Base-by-base conservation (phyloP, 768 basidiomycete species). In the Melanogaster broomeanus region DNA sequence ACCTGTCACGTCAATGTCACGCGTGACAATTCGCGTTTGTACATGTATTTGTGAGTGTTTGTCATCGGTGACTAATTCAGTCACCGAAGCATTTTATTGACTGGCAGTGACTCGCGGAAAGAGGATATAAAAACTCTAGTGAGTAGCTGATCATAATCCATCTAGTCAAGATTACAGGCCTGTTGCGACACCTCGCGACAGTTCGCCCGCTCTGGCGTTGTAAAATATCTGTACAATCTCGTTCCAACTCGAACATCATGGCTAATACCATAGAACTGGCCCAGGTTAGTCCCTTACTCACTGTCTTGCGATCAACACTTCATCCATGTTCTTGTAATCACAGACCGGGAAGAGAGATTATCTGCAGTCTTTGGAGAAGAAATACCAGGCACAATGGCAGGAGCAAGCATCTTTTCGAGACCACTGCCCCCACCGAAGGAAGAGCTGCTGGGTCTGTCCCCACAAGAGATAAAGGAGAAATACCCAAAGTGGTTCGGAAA, bases 401-500 rank as follows among this genome's bases (percentile, higher is more conserved):
- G 73, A 78, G 11, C 82, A 89, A 54, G n/a, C 82, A 78, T 61
- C 62, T 92, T 48, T 99, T 99, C 70, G 88, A 98, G 69, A 80
- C 87, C 64, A 77, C 88, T 60, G 87, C 95, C 31, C 96, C 97
- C 1, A n/a, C 70, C 85, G 18, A 68, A 75, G 12, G 81, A 83
- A 44, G 84, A 90, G 39, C 77, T 86, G 39, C 73, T 73, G 49
- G 84, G 83, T 52, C 79, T 89, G 44, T 81, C 85, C 11, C 74
- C 74, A 16, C 76, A 78, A 19, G 77, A 95, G 64, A 73, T 96
- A 62, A 77, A 78, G 55, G 77, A 86, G 63, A 83, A 85, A 71
- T 82, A 84, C 69, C 95, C 95, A 18, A 98, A 98, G 76, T 98
- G 95, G 93, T 90, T 98, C 66, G 97, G 96, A 48, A 97, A 85